phyloP scores from a whole-genome alignment of 2,329 filamentous ascomycete genomes.

The Periconia macrospinosa region DNA sequence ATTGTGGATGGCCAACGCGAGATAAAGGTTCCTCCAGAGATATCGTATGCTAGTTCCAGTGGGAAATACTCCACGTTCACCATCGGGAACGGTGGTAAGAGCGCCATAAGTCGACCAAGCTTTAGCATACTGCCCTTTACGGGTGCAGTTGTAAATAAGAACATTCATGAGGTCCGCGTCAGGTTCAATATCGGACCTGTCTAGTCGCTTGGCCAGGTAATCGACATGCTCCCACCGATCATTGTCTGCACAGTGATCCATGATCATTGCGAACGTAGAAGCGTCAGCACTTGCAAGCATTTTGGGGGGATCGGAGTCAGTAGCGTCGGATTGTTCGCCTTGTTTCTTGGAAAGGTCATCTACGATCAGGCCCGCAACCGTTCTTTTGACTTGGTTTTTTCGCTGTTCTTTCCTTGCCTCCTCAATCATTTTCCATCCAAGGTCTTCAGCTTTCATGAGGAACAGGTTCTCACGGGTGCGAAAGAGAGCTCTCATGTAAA shows the following conservation, averaged over 20 bases:
- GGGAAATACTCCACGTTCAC: slow-evolving; percentile 26
- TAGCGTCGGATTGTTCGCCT: not conserved
- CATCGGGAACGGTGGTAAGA: slow-evolving; percentile 23
- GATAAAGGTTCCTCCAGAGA: slow-evolving; percentile 37
- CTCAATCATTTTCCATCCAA: slow-evolving; percentile 42
- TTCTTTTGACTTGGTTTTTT: not conserved
- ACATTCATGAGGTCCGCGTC: slow-evolving; percentile 37
- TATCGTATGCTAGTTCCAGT: slow-evolving; percentile 30
- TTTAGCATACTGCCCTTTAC: slow-evolving; percentile 30
- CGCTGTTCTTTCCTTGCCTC: slow-evolving; percentile 7
- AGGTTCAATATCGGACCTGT: slow-evolving; percentile 19
- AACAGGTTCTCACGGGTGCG: slow-evolving; percentile 44
- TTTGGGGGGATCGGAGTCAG: not conserved
- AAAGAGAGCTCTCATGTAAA: slow-evolving; percentile 77
- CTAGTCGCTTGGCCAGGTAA: slow-evolving; percentile 31
- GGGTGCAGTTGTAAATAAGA: slow-evolving; percentile 32
- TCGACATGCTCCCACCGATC: slow-evolving; percentile 39
- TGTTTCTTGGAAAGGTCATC: not conserved
- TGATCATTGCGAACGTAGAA: slow-evolving; percentile 35
- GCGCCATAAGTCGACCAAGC: slow-evolving; percentile 32
- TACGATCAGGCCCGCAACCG: not conserved
- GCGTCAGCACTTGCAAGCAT: slow-evolving; percentile 28
- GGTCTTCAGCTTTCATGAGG: slow-evolving; percentile 35
- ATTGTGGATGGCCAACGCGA: slow-evolving; percentile 25
- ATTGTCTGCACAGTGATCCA: slow-evolving; percentile 31